Base-by-base conservation (phyloP, 108 stramenopile species). In the Fistulifera pelliculosa region DNA sequence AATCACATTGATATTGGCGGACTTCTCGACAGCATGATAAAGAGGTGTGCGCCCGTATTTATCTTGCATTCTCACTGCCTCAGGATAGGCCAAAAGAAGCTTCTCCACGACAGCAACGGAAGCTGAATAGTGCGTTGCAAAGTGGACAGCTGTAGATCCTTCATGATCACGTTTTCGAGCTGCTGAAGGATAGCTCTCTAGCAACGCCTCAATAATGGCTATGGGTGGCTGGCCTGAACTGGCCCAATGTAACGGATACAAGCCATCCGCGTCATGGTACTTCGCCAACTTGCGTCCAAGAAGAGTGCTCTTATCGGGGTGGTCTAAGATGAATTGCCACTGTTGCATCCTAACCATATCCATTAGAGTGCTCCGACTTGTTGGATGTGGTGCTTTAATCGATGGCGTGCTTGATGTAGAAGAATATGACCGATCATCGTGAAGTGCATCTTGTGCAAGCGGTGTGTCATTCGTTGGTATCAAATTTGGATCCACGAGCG, bases 161-260 rank as follows among this genome's bases (percentile, higher is more conserved):
- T 58, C 58, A 4, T 27, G 22, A 60, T 67, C 66, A 4, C 14
- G 14, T 10, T 45, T 52, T 7, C 24, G 28, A 1, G 51, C 10
- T 19, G 42, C 59, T 25, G 51, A 51, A 2, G 59, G 66, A 26
- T 60, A 67, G 15, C 41, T 42, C 11, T 60, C 22, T 15, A 67
- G 47, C 21, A 67, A 48, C 0, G 66, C 18, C 45, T 67, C 38
- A 19, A 67, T 42, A 39, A 60, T 52, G 12, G 47, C 10, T 19
- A 45, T 3, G 1, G 63, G 54, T 2, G 63, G 55, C n/a, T 18
- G 27, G 5, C 55, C 55, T 0, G 47, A 56, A 12, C 24, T 8
- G 14, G 61, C 61, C 61, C 61, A 62, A 43, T 62, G 61, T 10
- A 62, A 52, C 24, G 61, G 61, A 44, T 62, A 44, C 1, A 62